Evolutionary conservation across 495 filamentous ascomycete genomes (phyloP), one percentile per base, ranked within the genome.

Genomic region (Tetracladium marchalianum): DNA sequence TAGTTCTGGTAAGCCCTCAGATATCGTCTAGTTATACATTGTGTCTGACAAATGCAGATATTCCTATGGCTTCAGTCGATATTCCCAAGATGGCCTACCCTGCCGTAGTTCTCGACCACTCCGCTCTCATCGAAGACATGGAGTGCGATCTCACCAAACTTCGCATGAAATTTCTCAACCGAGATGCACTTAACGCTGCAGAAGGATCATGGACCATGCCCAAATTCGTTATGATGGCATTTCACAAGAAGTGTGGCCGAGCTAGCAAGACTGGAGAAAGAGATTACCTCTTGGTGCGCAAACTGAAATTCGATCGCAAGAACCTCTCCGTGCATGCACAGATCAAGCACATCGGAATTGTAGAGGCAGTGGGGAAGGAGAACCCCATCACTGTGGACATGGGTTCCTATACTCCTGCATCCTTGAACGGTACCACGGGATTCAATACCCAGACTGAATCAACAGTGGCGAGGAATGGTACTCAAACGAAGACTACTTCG

Each of bases 51-150:
- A 4, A 9, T 5, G 5, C 11, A 40, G 38, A 40, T 40, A 18
- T 40, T 11, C n/a, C 38, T 4, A 18, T 40, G 13, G 38, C 38
- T 5, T 17, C 13, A 11, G 38, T 40, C 17, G 12, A 13, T 11
- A 40, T 40, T 11, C 38, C 38, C 2, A 40, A 40, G 38, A 40
- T 40, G 38, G 38, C 38, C 38, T 40, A 40, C 19, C 38, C 38
- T 3, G 38, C 38, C n/a, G 38, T 40, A 11, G 38, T 40, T 2
- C 38, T 40, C 11, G 38, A 40, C 19, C 38, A 40, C 38, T 40
- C 38, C 17, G n/a, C 12, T 13, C 17, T 40, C 4, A 22, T 40
- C 5, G 11, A 13, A 11, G 13, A 40, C 5, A 18, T 40, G n/a
- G 17, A 15, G 5, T 40, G 38, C 19, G 38, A 40, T 22, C n/a